phyloP scores from a whole-genome alignment of 495 filamentous ascomycete species.

The Xylaria palmicola region DNA sequence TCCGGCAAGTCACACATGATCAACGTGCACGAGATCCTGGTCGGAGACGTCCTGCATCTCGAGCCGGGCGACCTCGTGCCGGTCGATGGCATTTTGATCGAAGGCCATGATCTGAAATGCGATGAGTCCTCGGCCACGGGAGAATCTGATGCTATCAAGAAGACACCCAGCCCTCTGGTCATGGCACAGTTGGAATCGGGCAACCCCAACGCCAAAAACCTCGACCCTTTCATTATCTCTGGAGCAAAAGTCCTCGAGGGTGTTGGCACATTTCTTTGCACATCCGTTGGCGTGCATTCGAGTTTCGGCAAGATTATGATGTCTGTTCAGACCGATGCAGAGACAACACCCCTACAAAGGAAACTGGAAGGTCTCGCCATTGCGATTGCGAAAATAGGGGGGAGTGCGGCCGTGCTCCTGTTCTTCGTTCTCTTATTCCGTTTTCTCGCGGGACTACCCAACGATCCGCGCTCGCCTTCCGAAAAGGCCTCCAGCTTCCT shows the following conservation, averaged over 20 bases:
- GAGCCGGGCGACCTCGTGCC: conserved; percentile 89
- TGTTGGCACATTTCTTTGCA: conserved; percentile 76
- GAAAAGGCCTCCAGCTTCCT: conserved; percentile 74
- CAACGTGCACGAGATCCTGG: conserved; percentile 76
- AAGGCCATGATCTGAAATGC: conserved; percentile 70
- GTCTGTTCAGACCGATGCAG: conserved; percentile 72
- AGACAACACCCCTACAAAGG: conserved; percentile 74
- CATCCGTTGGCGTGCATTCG: conserved; percentile 69
- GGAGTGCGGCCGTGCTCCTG: conserved; percentile 64
- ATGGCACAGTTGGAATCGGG: conserved; percentile 60
- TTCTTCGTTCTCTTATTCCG: conserved; percentile 74
- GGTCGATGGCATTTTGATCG: conserved; percentile 75
- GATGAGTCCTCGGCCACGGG: conserved; percentile 80
- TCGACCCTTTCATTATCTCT: conserved; percentile 82
- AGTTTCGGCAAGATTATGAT: conserved; percentile 80
- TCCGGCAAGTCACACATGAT: conserved; percentile 76
- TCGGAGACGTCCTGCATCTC: conserved; percentile 79
- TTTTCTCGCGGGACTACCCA: conserved; percentile 63
- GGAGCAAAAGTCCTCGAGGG: conserved; percentile 79
- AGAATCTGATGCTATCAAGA: conserved; percentile 67
- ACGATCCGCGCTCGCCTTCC: conserved; percentile 42
- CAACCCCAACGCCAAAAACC: conserved; percentile 38
- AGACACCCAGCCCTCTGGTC: conserved; percentile 61
- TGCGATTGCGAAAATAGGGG: conserved; percentile 75
- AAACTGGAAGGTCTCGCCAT: conserved; percentile 75